phyloP scores from a whole-genome alignment of 1,284 basidiomycete species.

The Ceratobasidium sp. region DNA sequence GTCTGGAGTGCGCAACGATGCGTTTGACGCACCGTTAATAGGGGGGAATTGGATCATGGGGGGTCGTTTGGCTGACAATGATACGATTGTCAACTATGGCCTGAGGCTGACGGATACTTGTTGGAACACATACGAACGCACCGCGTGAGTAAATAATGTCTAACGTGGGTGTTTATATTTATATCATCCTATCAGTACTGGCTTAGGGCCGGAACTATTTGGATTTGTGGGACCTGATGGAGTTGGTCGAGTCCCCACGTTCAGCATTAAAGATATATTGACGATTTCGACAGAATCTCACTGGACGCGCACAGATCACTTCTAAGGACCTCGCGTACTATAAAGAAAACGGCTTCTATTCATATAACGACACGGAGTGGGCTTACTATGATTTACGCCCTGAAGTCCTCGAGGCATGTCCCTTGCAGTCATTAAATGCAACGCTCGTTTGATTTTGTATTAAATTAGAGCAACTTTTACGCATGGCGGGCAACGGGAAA shows the following conservation, averaged over 20 bases:
- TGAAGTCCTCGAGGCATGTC: conserved; percentile 27
- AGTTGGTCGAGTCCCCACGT: background rate
- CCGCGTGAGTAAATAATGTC: background rate
- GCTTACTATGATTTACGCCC: conserved; percentile 31
- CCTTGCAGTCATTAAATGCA: too few relatives aligned
- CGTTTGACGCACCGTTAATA: background rate
- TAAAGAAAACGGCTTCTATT: conserved; percentile 28
- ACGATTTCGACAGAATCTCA: background rate
- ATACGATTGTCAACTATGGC: conserved; percentile 30
- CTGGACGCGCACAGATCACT: background rate
- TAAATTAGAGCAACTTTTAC: conserved; percentile 32
- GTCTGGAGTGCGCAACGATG: background rate
- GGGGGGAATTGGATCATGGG: conserved; percentile 37
- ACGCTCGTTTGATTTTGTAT: too few relatives aligned
- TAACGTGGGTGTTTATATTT: background rate
- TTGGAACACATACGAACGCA: conserved; percentile 33
- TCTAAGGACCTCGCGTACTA: conserved; percentile 10
- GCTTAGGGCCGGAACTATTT: conserved; percentile 27
- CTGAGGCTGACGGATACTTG: conserved; percentile 13
- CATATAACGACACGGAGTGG: conserved; percentile 9
- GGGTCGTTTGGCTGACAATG: conserved; percentile 26
- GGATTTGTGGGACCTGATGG: conserved; percentile 23
- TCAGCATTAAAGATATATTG: background rate
- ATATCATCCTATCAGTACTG: conserved; percentile 3
- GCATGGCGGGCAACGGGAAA: conserved; percentile 30